Evolutionary conservation across 192 early-diverging fungal species (phyloP).

Genomic region (Thoreauomyces humboldtii): DNA sequence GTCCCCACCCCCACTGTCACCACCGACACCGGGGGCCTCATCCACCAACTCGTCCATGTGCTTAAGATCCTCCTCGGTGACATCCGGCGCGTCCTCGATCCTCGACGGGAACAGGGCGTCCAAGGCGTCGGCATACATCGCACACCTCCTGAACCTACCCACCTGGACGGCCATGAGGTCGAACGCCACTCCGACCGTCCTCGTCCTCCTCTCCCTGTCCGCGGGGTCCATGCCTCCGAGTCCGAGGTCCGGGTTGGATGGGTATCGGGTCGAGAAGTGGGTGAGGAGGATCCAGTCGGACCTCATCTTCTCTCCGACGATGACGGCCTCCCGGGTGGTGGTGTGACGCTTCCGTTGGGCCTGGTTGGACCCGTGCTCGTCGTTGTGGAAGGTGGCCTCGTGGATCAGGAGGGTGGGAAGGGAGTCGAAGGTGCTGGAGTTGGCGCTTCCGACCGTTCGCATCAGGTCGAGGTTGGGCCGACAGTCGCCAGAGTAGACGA

Average conservation of each 20-base stretch:
- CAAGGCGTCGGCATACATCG: constrained; percentile 7
- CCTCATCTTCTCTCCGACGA: constrained; percentile 80
- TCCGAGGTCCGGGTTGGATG: constrained; percentile 59
- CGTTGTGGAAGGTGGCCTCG: constrained; percentile 77
- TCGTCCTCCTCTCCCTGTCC: neutral
- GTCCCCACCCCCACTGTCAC: constrained; percentile 13
- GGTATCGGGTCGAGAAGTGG: constrained; percentile 94
- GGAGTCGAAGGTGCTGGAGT: no score
- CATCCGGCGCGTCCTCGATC: constrained; percentile 15
- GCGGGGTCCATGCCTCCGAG: constrained; percentile 10
- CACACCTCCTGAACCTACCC: constrained; percentile 5
- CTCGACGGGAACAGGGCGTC: constrained; percentile 11
- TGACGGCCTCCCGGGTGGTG: constrained; percentile 83
- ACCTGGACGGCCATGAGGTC: constrained; percentile 67
- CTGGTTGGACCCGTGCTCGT: constrained; percentile 41
- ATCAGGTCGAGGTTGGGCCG: constrained; percentile 78
- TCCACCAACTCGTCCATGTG: neutral
- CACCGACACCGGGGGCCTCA: neutral
- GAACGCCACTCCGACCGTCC: constrained; percentile 67
- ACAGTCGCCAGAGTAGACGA: constrained; percentile 91
- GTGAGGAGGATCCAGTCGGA: constrained; percentile 82
- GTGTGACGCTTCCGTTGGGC: constrained; percentile 81
- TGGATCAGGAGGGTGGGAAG: constrained; percentile 80
- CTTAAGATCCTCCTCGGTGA: constrained; percentile 15
- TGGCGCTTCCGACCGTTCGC: constrained; percentile 59